Percentiles rank a stretch among this genome's conserved stretches.
These are phyloP conservation scores for Jamesozyma spencerorum DNA, from an alignment of 805 yeast species.

Conservation along the genomic window DNA sequence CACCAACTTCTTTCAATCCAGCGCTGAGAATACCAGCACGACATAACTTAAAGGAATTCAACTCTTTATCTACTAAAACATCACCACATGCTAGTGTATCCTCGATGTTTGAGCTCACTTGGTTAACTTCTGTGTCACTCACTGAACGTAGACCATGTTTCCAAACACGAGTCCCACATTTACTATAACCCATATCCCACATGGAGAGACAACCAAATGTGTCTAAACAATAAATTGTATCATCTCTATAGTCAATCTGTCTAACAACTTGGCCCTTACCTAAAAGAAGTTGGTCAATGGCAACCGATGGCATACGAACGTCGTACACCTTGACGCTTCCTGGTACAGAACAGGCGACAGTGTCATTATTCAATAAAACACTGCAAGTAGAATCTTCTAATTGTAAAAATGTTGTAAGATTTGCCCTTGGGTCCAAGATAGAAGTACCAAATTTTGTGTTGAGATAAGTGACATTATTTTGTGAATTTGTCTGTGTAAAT, in stretches of 20 bases:
- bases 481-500: conserved; percentile 11
- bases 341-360: too few relatives aligned
- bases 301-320: not conserved
- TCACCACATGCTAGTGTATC: conserved; percentile 18
- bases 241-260: too few relatives aligned
- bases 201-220: conserved; percentile 5
- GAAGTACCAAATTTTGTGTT: not conserved
- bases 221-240: conserved; percentile 3
- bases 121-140: not conserved
- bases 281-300: too few relatives aligned
- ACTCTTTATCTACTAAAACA: conserved; percentile 11
- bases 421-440: not conserved
- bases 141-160: conserved; percentile 2
- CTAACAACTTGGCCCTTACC: too few relatives aligned
- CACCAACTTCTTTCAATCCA: conserved; percentile 20
- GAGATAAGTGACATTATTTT: conserved; percentile 10
- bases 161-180: not conserved
- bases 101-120: not conserved
- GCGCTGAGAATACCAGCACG: conserved; percentile 7
- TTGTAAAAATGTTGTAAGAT: not conserved
- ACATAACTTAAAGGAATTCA: conserved; percentile 1
- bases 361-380: too few relatives aligned
- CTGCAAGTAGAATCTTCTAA: not conserved
- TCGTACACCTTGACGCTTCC: too few relatives aligned
- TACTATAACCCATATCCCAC: conserved; percentile 19